Conservation (phyloP, 2,329 filamentous ascomycete genomes). For the Aspergillus flavus region DNA sequence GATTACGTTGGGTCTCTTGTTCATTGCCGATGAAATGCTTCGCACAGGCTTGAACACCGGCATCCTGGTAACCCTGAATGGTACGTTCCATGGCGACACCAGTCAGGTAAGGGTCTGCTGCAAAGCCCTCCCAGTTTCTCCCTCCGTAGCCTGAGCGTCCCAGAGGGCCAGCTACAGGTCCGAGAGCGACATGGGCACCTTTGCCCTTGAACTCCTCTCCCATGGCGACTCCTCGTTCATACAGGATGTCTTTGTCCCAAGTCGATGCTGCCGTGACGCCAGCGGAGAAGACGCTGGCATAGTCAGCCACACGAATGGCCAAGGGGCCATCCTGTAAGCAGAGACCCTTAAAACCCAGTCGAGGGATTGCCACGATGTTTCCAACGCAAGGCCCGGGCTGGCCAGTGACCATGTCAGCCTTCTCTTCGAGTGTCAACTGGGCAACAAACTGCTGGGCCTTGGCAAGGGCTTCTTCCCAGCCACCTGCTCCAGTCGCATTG, state of each 20-base stretch:
- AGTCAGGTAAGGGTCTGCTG: conserved; percentile 47
- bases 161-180: conserved; percentile 46
- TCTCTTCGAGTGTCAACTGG: conserved; percentile 27
- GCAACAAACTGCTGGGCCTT: conserved; percentile 16
- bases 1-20: conserved; percentile 58
- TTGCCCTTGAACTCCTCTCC: conserved; percentile 51
- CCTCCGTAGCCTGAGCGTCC: conserved; percentile 34
- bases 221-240: conserved; percentile 56
- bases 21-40: conserved; percentile 64
- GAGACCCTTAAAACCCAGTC: conserved; percentile 32
- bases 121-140: conserved; percentile 46
- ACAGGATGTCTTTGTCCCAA: conserved; percentile 61
- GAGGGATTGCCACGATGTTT: conserved; percentile 33
- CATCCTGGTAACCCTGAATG: conserved; percentile 58
- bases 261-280: conserved; percentile 70
- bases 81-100: conserved; percentile 45
- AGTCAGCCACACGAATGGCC: conserved; percentile 68
- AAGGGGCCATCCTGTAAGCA: conserved; percentile 35
- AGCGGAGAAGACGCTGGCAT: conserved; percentile 72
- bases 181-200: conserved; percentile 45
- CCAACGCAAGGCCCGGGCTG: conserved; percentile 33
- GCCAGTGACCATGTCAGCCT: conserved; percentile 32
- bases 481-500: not conserved
- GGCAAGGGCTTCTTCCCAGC: not conserved
- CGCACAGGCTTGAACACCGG: conserved; percentile 40